Base-by-base conservation (phyloP, 2,329 filamentous ascomycete genomes). In the Botrytis pseudocinerea region DNA sequence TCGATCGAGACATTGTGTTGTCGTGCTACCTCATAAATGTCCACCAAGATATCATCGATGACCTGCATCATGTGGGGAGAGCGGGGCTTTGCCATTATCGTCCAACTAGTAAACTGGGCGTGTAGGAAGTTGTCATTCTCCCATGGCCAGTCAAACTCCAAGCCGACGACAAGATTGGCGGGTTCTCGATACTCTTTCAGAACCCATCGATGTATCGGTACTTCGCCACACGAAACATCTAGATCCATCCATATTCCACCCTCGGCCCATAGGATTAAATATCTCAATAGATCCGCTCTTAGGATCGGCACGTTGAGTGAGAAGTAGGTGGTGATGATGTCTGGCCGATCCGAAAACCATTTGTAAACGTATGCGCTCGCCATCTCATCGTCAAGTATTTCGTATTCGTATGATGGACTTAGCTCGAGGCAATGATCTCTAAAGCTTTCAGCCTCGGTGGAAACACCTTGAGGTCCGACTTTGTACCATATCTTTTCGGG, bases 151-250 rank as follows among this genome's bases (percentile, higher is more conserved):
- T 84, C 82, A 35, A 82, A 82, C 70, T 84, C 83, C 69, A 82
- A 77, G 0, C 82, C 83, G 16, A 84, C 78, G 2, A 84, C 80
- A 8, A 83, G 75, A 25, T 77, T 76, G 6, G 80, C 77, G 1
- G 78, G 74, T 10, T 77, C 70, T 35, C 75, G 77, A 65, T 82
- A 80, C 61, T 80, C 76, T 9, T 40, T 35, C 1, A 82, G 82
- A 4, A 84, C 76, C 82, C 82, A 84, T 28, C 25, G 44, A n/a
- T 46, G 28, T 32, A 65, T 65, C 22, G 62, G 62, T 59, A 35
- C 57, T 20, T 46, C 62, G 25, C 9, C 62, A 25, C 62, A 65
- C 4, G 62, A 44, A 42, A 46, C 44, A 22, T 65, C 62, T 44
- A 65, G 28, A 40, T 65, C 62, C 40, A 42, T 65, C 40, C 44